A percentile compares a stretch with the other conserved stretches of the same genome.
Conservation (phyloP, 2,329 filamentous ascomycete genomes). For the Colletotrichum chlorophyti region DNA sequence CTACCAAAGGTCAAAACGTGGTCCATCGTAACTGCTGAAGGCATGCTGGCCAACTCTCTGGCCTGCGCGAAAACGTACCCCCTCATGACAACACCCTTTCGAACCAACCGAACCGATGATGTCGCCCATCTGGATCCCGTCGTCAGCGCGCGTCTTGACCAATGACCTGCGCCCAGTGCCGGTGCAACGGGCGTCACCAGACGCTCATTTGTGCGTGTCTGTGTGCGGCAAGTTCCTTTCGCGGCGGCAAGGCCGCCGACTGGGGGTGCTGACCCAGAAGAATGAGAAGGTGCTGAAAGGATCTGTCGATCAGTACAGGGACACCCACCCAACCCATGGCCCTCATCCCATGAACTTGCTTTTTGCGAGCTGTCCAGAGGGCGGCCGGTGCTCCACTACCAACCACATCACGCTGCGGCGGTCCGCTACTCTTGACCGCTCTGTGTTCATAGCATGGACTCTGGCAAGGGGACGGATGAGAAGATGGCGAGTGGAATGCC, state of each 20-base stretch:
- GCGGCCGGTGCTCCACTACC: background rate
- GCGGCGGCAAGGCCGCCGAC: conserved; percentile 4
- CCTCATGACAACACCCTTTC: background rate
- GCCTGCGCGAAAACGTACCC: too few species aligned
- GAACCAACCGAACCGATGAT: conserved; percentile 7
- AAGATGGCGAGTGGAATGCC: background rate
- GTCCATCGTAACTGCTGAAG: background rate
- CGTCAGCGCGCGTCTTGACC: background rate
- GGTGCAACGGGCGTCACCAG: conserved; percentile 20
- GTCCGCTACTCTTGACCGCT: background rate
- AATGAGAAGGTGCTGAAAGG: conserved; percentile 20
- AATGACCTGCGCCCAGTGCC: conserved; percentile 13
- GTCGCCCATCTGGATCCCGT: conserved; percentile 7
- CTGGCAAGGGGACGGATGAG: conserved; percentile 8
- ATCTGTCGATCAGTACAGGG: conserved; percentile 31
- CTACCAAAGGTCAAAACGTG: background rate
- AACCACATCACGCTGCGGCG: background rate
- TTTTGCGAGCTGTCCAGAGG: conserved; percentile 15
- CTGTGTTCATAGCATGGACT: background rate
- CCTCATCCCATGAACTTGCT: conserved; percentile 23
- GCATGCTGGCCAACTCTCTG: background rate
- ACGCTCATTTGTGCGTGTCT: conserved; percentile 2
- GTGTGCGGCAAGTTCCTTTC: background rate
- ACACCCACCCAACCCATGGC: conserved; percentile 15
- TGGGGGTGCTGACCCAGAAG: conserved; percentile 10